These are phyloP conservation scores for Trichoderma atroviride DNA, from an alignment of 2,329 filamentous ascomycete species.

Conservation along the genomic window DNA sequence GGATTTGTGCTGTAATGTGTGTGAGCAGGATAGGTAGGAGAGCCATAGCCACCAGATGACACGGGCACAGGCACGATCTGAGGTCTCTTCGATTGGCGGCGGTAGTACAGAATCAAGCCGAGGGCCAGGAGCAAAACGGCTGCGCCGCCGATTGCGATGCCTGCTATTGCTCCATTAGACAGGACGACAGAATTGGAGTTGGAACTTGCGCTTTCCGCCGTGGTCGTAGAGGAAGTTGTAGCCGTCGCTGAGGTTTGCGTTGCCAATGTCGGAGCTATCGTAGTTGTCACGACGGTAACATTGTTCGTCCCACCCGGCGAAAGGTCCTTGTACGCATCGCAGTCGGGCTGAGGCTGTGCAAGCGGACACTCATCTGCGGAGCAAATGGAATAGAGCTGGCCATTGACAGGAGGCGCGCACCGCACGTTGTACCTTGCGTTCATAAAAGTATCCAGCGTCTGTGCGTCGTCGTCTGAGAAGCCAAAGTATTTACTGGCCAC, in stretches of 20 bases:
- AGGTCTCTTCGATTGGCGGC: conserved; percentile 23
- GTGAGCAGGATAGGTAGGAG: conserved; percentile 17
- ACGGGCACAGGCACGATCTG: conserved; percentile 21
- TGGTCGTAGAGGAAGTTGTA: background rate
- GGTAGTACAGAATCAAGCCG: conserved; percentile 28
- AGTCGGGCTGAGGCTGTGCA: conserved; percentile 34
- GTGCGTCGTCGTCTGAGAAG: conserved; percentile 35
- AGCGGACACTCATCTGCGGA: conserved; percentile 35
- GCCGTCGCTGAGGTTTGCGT: background rate
- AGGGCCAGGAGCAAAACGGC: conserved; percentile 32
- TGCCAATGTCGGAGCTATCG: background rate
- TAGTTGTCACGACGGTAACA: conserved; percentile 22
- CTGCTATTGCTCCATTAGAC: conserved; percentile 32
- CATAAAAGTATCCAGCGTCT: conserved; percentile 32
- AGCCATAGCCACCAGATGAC: conserved; percentile 8
- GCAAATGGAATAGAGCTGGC: conserved; percentile 36
- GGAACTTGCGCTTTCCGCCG: background rate
- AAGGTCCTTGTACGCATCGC: conserved; percentile 34
- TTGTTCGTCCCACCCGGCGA: conserved; percentile 29
- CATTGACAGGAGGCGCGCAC: conserved; percentile 33
- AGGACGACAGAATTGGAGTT: conserved; percentile 7
- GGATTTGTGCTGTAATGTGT: conserved; percentile 20
- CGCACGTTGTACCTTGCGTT: conserved; percentile 37
- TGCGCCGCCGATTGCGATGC: conserved; percentile 34
- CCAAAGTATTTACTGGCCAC: conserved; percentile 33